Percentiles rank a stretch among this genome's conserved stretches.
Conservation (phyloP, 805 yeast genomes). For the Candida anglica region DNA sequence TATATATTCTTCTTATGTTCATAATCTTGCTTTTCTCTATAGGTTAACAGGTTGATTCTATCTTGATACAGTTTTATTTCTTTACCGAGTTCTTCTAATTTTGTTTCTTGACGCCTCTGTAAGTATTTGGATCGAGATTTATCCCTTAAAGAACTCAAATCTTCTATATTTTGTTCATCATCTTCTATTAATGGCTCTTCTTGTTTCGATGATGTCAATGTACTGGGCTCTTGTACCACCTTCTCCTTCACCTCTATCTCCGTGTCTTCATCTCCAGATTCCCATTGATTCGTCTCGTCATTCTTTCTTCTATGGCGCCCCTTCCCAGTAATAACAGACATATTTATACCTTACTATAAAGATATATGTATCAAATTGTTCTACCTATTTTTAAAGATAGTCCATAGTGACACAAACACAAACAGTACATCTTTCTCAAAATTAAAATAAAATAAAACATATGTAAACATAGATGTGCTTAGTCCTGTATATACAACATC, state of each 20-base stretch:
- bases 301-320: conserved; percentile 12
- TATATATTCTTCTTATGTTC: conserved; percentile 14
- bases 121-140: conserved; percentile 18
- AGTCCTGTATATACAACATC: no score
- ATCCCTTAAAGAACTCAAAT: conserved; percentile 8
- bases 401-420: no score
- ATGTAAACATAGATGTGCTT: no score
- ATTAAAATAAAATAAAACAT: no score
- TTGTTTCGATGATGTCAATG: neutral
- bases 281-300: conserved; percentile 14
- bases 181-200: neutral
- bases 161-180: neutral
- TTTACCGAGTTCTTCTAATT: conserved; percentile 13
- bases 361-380: no score
- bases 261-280: conserved; percentile 6
- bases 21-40: conserved; percentile 13
- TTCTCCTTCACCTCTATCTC: neutral
- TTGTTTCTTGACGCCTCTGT: conserved; percentile 15
- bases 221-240: conserved; percentile 1
- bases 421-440: no score
- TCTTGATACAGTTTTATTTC: conserved; percentile 10
- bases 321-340: conserved; percentile 10
- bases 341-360: conserved; percentile 1
- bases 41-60: conserved; percentile 3
- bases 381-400: no score